Evolutionary conservation across 257 asterid species (phyloP), one percentile per base, ranked within the genome.

Genomic region (Avicennia marina): DNA sequence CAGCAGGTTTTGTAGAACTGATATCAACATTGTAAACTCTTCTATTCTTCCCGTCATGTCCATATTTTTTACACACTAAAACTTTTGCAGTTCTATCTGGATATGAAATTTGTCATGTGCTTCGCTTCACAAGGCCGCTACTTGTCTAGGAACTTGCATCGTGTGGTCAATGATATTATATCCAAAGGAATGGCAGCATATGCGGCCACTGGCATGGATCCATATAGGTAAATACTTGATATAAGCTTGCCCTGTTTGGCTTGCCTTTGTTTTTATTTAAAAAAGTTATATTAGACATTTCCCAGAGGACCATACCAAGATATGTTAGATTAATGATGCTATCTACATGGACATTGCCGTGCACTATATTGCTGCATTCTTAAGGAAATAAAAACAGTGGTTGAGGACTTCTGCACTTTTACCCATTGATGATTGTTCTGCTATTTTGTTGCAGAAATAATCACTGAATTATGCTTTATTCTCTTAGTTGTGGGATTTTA

Each of bases 81-180:
- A n/a, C 4, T 53, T 32, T 63, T 81, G 87, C 94, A 93, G 99
- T 80, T 93, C 78, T 93, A 89, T 72, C 53, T 93, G 89, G 99
- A 93, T 67, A 89, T 93, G 97, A 86, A 89, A 67, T 93, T 93
- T 47, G 97, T 93, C 79, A 80, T 79, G 74, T 83, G 85, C 73
- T 93, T 93, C 58, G 94, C 97, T 64, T 86, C 91, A 16, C 94
- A 89, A 80, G 99, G 99, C 62, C 96, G 95, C 52, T 93, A 85
- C 78, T 67, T 93, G 73, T 93, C 99, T 29, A 81, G 99, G 73
- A 86, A 89, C 79, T 70, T 93, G 80, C 89, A 69, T 64, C 97
- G 99, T 33, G 89, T 68, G 44, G 74, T 93, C 65, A 84, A 86
- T 70, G 97, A 89, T 29, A 89, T 89, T 62, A 86, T 82, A 71